Percentiles rank a stretch among this genome's conserved stretches.
phyloP scores from a whole-genome alignment of 441 rosid genomes.

The Euphorbia schlechtendalii region DNA sequence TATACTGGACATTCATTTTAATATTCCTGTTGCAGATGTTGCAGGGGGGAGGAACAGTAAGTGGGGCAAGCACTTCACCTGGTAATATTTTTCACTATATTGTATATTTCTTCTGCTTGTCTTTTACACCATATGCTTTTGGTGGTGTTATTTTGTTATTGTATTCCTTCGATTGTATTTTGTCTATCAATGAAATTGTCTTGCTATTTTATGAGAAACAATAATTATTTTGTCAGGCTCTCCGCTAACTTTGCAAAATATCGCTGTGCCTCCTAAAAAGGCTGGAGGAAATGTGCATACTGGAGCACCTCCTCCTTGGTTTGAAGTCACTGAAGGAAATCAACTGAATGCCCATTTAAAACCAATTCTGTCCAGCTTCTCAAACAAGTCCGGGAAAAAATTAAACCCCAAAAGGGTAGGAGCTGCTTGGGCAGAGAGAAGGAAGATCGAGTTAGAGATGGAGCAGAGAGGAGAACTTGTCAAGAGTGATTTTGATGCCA shows the following conservation, averaged over 20 bases:
- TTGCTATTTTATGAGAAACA: slow-evolving; percentile 5
- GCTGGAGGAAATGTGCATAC: slow-evolving; percentile 66
- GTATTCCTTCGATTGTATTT: slow-evolving; percentile 5
- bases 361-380: slow-evolving; percentile 25
- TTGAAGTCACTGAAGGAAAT: slow-evolving; percentile 42
- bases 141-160: not conserved
- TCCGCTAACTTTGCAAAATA: slow-evolving; percentile 29
- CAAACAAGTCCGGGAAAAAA: slow-evolving; percentile 44
- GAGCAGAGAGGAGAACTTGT: slow-evolving; percentile 65
- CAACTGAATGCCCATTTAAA: slow-evolving; percentile 25
- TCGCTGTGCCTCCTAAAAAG: slow-evolving; percentile 26
- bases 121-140: slow-evolving; percentile 1
- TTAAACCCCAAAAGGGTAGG: slow-evolving; percentile 93
- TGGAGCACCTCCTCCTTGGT: slow-evolving; percentile 90
- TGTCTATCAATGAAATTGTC: not conserved
- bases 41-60: slow-evolving; percentile 28
- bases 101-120: not conserved
- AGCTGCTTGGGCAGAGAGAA: slow-evolving; percentile 93
- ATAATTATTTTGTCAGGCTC: slow-evolving; percentile 33
- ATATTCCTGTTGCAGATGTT: slow-evolving; percentile 28
- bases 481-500: slow-evolving; percentile 39
- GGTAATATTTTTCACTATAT: slow-evolving; percentile 34
- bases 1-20: slow-evolving; percentile 10
- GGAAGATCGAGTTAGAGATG: slow-evolving; percentile 83
- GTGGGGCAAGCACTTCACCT: slow-evolving; percentile 30